Base-by-base conservation (phyloP, 148 eudicot genomes). In the Simmondsia chinensis region DNA sequence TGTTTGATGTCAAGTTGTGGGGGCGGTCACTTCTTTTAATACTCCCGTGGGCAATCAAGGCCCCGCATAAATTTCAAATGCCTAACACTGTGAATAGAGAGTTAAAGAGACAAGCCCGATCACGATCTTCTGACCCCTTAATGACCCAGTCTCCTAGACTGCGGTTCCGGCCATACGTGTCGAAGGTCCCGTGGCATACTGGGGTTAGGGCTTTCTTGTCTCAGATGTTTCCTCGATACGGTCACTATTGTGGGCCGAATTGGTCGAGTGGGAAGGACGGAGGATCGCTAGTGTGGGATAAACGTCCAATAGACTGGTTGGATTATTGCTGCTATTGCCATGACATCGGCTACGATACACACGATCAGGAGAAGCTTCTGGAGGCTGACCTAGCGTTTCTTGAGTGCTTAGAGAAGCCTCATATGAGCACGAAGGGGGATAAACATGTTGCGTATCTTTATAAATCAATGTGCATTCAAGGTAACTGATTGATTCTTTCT, bases 311-410 rank as follows among this genome's bases (percentile, higher is more conserved):
- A 42, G 99, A 93, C 75, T 86, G 96, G 96, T 61, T 93, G 76
- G 99, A 93, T 50, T 93, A 66, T 50, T 93, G 96, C 57, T 93
- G 99, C 65, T 93, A 93, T 43, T 93, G 99, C 46, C 99, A 93
- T 56, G 99, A 93, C 46, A 93, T 93, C 24, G 99, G 99, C 11
- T 93, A 93, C 43, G 99, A 86, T 48, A 47, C 81, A 17, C 83
- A 86, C 59, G 84, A 93, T 39, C 99, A 93, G 46, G 89, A 83
- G 4, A 76, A 93, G 69, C 99, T 93, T 60, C 69, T 93, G 14
- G 81, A 93, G 59, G 96, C 99, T 2, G 99, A 93, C 62, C 52
- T 93, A 26, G 87, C 94, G 34, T 82, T 93, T 66, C 83, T 93
- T 8, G 94, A 86, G 69, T 93, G 99, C 66, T 64, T 93, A 64